These are phyloP conservation scores for Miscanthus lutarioriparius DNA, from an alignment of 176 grass and related monocot species.

Conservation along the genomic window DNA sequence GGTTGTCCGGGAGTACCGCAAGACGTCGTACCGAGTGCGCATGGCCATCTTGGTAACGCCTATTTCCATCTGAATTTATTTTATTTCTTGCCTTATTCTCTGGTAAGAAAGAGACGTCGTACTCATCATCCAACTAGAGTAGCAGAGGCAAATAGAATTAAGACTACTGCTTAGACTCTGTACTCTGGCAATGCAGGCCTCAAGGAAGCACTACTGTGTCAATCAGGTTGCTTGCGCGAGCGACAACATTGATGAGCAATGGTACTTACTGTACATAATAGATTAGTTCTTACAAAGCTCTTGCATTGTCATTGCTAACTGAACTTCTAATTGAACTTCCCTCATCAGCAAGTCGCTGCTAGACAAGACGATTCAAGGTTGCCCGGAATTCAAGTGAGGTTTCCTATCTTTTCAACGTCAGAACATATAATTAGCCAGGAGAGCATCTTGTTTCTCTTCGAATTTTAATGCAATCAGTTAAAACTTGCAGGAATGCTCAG, in stretches of 20 bases:
- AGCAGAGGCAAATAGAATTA: background rate
- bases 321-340: conserved; percentile 14
- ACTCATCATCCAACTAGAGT: background rate
- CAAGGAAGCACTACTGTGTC: conserved; percentile 89
- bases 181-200: conserved; percentile 56
- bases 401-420: conserved; percentile 6
- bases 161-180: background rate
- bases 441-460: background rate
- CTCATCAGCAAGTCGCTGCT: conserved; percentile 68
- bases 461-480: conserved; percentile 25
- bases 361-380: conserved; percentile 66
- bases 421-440: background rate
- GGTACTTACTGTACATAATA: conserved; percentile 58
- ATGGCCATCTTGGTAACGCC: conserved; percentile 81
- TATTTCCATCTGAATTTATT: background rate
- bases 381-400: conserved; percentile 88
- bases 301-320: conserved; percentile 21
- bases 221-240: conserved; percentile 64
- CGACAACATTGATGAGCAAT: conserved; percentile 69
- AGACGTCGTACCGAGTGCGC: conserved; percentile 80
- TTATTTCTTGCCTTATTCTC: background rate
- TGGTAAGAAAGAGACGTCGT: background rate
- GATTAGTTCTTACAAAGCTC: conserved; percentile 2
- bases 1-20: conserved; percentile 92
- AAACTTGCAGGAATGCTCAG: conserved; percentile 77